Evolutionary conservation across 164 flowering plant genomes (phyloP), one percentile per base, ranked within the genome.

Genomic region (Paratinospora sagittata): DNA sequence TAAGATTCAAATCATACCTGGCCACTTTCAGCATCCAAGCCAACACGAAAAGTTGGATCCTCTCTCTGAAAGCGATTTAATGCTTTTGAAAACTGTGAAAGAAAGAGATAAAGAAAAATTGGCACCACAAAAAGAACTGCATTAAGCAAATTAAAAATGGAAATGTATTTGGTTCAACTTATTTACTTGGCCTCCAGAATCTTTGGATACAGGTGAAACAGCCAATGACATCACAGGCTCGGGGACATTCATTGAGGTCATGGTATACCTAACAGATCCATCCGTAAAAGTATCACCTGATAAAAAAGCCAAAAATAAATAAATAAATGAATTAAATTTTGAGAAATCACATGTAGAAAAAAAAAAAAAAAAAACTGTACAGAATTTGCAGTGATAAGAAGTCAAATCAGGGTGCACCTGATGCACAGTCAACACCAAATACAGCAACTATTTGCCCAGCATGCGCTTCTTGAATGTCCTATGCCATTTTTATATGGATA

Each of bases 171-270:
- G 8, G 60, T 23, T 27, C 62, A 33, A 63, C 33, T 2, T 62
- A 77, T 84, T 80, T 78, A 93, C 99, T 77, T 96, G 96, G 77
- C 97, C 98, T 73, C 97, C 93, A 72, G 92, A 83, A 84, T 96
- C 99, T 79, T 91, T 96, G 67, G 99, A 91, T 65, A 90, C 97
- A 36, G 99, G 93, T 67, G 90, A 84, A 78, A 96, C 83, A 79
- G 99, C 99, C 74, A 96, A 85, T n/a, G 99, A 96, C 98, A 96
- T 91, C 69, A 96, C 99, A 41, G 99, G 99, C 74, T 96, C 99
- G 68, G 99, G 99, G 67, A 96, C 99, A 82, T 85, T 93, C 99
- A 96, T 96, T 33, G 99, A 93, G 52, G 99, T 96, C 99, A 96
- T 93, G 49, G 98, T 96, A 83, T 96, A 96, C 74, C 70, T 89